Evolutionary conservation across 768 basidiomycete genomes (phyloP), one percentile per base, ranked within the genome.

Genomic region (Imleria badia): DNA sequence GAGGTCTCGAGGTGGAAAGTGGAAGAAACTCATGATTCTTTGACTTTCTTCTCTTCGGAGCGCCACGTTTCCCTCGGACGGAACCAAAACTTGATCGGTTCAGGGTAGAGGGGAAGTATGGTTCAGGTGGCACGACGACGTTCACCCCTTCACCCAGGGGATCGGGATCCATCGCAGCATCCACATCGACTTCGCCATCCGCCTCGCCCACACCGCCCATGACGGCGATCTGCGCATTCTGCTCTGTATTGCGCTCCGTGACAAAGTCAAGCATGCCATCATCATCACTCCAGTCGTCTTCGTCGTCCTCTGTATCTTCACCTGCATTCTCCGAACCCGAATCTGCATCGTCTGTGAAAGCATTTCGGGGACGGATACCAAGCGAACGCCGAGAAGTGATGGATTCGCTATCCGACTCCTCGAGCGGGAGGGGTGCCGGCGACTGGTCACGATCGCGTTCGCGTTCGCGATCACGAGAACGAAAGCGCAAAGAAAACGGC

Each of bases 131-230:
- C 1, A 93, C 82, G 58, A 94, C 83, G 49, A 94, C 87, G 62
- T 94, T 94, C 19, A 92, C 89, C 52, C 93, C 95, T 71, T 97
- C 94, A 13, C 95, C 95, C 11, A 95, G 77, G 0, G 90, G 91
- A 70, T 95, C 94, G 1, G 86, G 82, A 51, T 86, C 84, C 65
- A 79, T 66, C 38, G 80, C 73, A 36, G 66, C 69, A 45, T 87
- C 86, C 17, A 72, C 76, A 49, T 88, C 87, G 3, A 54, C 62
- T 12, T 81, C 78, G 10, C 78, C 81, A 19, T 71, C 69, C 3
- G 45, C 48, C n/a, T 71, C 71, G 26, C 58, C 44, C 5, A 58
- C 60, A 14, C 58, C 55, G 1, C 54, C 55, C 51, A 69, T 9
- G 2, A 75, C 70, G 0, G 76, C 68, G 22, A 78, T 73, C 36